Evolutionary conservation across 2,329 filamentous ascomycete genomes (phyloP).

Genomic region (Phialophora expanda): DNA sequence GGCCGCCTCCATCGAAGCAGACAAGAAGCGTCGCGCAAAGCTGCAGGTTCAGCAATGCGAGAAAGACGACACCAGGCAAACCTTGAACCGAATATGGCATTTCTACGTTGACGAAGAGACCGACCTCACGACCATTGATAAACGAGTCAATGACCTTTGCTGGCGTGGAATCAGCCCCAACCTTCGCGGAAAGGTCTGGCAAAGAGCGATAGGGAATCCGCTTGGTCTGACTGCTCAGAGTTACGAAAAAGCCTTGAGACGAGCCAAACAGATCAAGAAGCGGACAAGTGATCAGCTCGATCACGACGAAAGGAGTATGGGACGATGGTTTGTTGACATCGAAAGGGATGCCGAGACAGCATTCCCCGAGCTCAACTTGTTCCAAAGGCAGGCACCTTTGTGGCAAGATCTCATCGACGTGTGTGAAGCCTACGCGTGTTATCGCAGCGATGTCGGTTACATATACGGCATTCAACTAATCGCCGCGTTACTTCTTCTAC

Average conservation of each 20-base stretch:
- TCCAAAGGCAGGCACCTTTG: slow-evolving; percentile 59
- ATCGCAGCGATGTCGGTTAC: slow-evolving; percentile 67
- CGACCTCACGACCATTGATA: slow-evolving; percentile 60
- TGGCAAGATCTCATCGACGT: slow-evolving; percentile 63
- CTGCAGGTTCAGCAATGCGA: slow-evolving; percentile 56
- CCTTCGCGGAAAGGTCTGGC: slow-evolving; percentile 63
- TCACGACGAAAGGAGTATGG: slow-evolving; percentile 50
- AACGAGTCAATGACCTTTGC: slow-evolving; percentile 65
- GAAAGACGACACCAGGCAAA: slow-evolving; percentile 58
- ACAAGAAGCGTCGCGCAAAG: slow-evolving; percentile 59
- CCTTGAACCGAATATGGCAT: slow-evolving; percentile 65
- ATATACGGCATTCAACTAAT: slow-evolving; percentile 64
- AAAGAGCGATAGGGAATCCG: slow-evolving; percentile 65
- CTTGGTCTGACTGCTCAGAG: slow-evolving; percentile 61
- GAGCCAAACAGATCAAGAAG: slow-evolving; percentile 57
- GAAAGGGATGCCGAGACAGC: slow-evolving; percentile 59
- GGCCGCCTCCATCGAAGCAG: slow-evolving; percentile 64
- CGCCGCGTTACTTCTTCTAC: slow-evolving; percentile 63
- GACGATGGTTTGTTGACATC: slow-evolving; percentile 61
- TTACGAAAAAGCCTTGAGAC: slow-evolving; percentile 62
- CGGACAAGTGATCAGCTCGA: slow-evolving; percentile 48
- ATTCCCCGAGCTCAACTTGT: slow-evolving; percentile 65
- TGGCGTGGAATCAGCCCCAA: slow-evolving; percentile 66
- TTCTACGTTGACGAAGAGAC: slow-evolving; percentile 66
- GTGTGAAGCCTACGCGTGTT: slow-evolving; percentile 67